A percentile compares a stretch with the other conserved stretches of the same genome.
phyloP scores from a whole-genome alignment of 257 asterid genomes.

The Solanum chilense region DNA sequence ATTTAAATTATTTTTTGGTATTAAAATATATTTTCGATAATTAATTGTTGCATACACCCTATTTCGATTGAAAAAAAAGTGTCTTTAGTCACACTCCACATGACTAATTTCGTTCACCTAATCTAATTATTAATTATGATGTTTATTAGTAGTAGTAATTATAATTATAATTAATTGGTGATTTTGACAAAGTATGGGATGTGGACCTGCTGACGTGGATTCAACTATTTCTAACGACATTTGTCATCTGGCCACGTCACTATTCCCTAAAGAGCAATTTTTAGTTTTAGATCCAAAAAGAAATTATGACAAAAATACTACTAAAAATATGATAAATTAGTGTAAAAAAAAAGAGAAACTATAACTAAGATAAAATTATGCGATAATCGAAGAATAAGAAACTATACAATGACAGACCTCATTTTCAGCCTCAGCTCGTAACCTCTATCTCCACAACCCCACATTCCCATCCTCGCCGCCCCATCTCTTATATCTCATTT shows the following conservation, averaged over 20 bases:
- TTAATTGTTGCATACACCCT: not conserved
- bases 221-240: not conserved
- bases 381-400: not conserved
- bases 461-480: not conserved
- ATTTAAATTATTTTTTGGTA: not conserved
- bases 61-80: not conserved
- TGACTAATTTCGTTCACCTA: not conserved
- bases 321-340: not conserved
- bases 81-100: not conserved
- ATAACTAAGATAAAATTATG: not conserved
- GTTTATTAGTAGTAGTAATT: not conserved
- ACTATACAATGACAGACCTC: too few species aligned
- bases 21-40: fast-evolving
- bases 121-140: not conserved
- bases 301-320: not conserved
- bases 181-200: not conserved
- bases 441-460: not conserved
- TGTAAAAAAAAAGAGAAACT: not conserved
- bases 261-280: not conserved
- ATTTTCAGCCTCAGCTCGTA: not conserved
- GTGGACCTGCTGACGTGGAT: not conserved
- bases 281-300: not conserved
- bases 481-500: not conserved
- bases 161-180: not conserved
- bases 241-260: not conserved